These are phyloP conservation scores for Ascoidea tarda DNA, from an alignment of 805 yeast species.

Conservation along the genomic window DNA sequence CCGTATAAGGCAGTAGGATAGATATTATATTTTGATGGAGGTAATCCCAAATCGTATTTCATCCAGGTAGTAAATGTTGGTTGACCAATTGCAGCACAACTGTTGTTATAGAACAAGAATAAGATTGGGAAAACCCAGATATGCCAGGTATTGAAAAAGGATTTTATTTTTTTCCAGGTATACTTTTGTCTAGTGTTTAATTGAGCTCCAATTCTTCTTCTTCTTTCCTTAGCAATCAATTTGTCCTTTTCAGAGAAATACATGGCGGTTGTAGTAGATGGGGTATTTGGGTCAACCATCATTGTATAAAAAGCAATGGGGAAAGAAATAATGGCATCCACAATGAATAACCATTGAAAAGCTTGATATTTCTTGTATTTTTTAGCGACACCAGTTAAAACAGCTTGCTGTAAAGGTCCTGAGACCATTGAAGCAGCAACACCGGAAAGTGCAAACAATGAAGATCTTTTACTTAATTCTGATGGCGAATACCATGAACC, in stretches of 20 bases:
- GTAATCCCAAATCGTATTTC: slow-evolving; percentile 20
- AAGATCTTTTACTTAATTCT: not conserved
- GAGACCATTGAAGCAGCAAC: slow-evolving; percentile 21
- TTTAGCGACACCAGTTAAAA: slow-evolving; percentile 14
- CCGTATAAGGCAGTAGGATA: slow-evolving; percentile 27
- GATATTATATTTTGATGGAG: slow-evolving; percentile 22
- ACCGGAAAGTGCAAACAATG: slow-evolving; percentile 20
- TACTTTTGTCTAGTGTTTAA: slow-evolving; percentile 22
- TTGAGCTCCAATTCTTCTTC: not conserved
- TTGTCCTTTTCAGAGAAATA: slow-evolving; percentile 27
- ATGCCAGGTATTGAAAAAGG: slow-evolving; percentile 25
- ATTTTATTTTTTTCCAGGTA: slow-evolving; percentile 18
- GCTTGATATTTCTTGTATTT: slow-evolving; percentile 13
- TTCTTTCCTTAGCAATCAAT: too few relatives aligned
- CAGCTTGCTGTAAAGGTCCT: slow-evolving; percentile 24
- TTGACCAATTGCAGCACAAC: slow-evolving; percentile 19
- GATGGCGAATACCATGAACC: too few relatives aligned
- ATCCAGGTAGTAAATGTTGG: slow-evolving; percentile 35
- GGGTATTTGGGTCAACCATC: slow-evolving; percentile 30
- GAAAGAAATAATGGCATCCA: slow-evolving; percentile 28
- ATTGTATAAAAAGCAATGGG: slow-evolving; percentile 30
- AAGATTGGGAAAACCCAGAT: slow-evolving; percentile 26
- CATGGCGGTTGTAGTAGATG: slow-evolving; percentile 28
- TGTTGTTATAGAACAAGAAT: slow-evolving; percentile 12
- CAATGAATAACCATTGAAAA: slow-evolving; percentile 27